These are phyloP conservation scores for Magnusiomyces suaveolens DNA, from an alignment of 1,139 yeast species.

Conservation along the genomic window DNA sequence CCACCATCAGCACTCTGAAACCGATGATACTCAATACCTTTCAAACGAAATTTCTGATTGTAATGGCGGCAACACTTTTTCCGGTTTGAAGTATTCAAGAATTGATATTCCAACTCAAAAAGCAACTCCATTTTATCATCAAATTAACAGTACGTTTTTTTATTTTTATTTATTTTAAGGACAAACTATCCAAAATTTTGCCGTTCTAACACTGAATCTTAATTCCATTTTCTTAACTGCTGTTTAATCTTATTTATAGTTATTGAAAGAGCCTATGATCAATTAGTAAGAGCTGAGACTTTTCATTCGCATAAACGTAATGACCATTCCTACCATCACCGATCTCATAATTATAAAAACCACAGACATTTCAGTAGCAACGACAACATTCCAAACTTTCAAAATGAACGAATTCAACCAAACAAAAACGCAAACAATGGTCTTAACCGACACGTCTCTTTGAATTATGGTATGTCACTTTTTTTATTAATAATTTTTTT, in stretches of 20 bases:
- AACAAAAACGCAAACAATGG: not conserved
- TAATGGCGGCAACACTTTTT: not conserved
- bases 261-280: conserved; percentile 1
- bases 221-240: no score
- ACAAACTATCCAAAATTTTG: no score
- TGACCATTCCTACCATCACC: not conserved
- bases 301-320: not conserved
- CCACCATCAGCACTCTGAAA: not conserved
- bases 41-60: not conserved
- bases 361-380: not conserved
- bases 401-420: not conserved
- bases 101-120: not conserved
- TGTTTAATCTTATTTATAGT: not conserved
- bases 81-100: not conserved
- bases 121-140: not conserved
- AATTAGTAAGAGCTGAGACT: not conserved
- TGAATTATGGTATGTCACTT: not conserved
- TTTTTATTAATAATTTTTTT: not conserved
- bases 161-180: not conserved
- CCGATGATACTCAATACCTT: not conserved
- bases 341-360: not conserved
- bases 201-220: no score
- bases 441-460: not conserved
- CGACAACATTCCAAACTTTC: not conserved
- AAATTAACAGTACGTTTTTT: not conserved